These are phyloP conservation scores for Suillus clintonianus DNA, from an alignment of 768 basidiomycete species.

Conservation along the genomic window DNA sequence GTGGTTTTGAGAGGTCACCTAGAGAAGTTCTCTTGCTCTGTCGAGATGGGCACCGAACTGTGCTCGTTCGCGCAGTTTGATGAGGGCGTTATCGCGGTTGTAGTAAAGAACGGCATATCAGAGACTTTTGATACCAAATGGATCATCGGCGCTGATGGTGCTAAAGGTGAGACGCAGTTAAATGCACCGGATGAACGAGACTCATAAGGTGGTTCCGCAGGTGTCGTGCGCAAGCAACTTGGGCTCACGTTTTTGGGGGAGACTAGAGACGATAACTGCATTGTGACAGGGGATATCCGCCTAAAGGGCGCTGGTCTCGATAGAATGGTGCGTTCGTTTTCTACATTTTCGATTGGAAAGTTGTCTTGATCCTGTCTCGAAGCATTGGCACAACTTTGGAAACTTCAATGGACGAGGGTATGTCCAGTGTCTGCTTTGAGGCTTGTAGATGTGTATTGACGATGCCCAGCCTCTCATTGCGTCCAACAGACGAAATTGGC, in stretches of 20 bases:
- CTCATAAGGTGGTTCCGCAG: neutral
- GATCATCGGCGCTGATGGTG: constrained; percentile 15
- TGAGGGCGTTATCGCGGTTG: constrained; percentile 29
- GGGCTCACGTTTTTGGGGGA: constrained; percentile 22
- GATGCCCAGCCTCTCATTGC: constrained; percentile 3
- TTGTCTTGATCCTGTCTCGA: neutral
- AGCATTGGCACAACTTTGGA: constrained; percentile 41
- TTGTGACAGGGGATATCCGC: constrained; percentile 36
- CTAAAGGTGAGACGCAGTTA: constrained; percentile 9
- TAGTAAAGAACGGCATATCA: neutral
- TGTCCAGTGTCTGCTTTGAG: neutral
- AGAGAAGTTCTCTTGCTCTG: constrained; percentile 22
- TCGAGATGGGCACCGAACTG: constrained; percentile 40
- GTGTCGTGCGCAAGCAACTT: constrained; percentile 6
- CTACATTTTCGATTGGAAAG: neutral
- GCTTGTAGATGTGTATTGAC: neutral
- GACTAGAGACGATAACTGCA: constrained; percentile 23
- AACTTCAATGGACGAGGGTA: constrained; percentile 14
- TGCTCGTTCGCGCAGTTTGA: constrained; percentile 31
- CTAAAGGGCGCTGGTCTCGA: constrained; percentile 36
- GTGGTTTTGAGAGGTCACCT: constrained; percentile 19
- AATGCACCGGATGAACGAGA: neutral
- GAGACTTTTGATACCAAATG: neutral
- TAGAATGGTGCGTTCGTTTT: constrained; percentile 32
- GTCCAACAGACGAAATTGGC: constrained; percentile 16